Base-by-base conservation (phyloP, 2,329 filamentous ascomycete genomes). In the Paracoccidioides lutzii region DNA sequence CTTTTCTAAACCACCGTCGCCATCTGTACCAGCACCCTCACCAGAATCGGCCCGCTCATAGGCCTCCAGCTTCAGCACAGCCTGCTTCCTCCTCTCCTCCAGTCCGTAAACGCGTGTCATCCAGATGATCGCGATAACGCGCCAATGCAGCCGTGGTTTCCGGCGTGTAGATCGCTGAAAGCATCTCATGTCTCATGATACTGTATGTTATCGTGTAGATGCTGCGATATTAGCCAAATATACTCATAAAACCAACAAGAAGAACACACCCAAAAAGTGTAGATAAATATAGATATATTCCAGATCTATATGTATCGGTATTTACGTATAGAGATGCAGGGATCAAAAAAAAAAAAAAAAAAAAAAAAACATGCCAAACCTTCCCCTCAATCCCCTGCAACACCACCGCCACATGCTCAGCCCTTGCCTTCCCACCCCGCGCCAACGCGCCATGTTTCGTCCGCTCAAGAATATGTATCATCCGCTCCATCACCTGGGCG, bases 381-480 rank as follows among this genome's bases (percentile, higher is more conserved):
- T 71, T 71, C 12, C 65, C 66, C 55, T 69, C 69, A 48, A 75
- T 56, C 14, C 65, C 66, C 51, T 67, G 63, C 48, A 72, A 71
- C 48, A 74, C 69, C 37, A 60, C 65, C 33, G 66, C 65, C 56
- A 74, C 58, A 63, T 73, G 67, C 50, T 73, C 71, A 12, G 69
- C 71, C 57, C 67, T 68, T 3, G 69, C 69, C 57, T 65, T 71
- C 28, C 63, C 67, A 53, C 64, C 69, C 54, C 69, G 63, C 46
- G 66, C 64, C 44, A 70, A 52, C 15, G 63, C 65, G 22, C 71
- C 71, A 58, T 72, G 68, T 55, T 73, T 72, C 30, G 62, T 67
- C 51, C 70, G 63, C 57, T 73, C 71, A 41, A 75, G 59, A n/a
- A 72, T 61, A n/a, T 69, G 63, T 43, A 73, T 62, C 43, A 64